These are phyloP conservation scores for Moesziomyces sp. DNA, from an alignment of 1,284 basidiomycete species.

Conservation along the genomic window DNA sequence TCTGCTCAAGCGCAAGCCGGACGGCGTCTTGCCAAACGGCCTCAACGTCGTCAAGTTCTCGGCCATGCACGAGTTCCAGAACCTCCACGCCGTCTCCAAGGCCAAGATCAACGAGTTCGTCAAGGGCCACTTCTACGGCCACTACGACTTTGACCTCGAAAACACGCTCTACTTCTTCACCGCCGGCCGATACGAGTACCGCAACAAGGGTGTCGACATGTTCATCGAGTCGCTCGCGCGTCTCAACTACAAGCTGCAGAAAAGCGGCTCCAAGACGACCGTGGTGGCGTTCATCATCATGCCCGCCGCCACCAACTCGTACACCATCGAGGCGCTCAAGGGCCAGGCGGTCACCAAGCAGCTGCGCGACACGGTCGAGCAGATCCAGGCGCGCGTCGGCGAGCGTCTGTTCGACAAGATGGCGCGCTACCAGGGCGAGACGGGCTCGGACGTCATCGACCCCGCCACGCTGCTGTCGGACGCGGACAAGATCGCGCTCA, in stretches of 20 bases:
- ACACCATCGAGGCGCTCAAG: conserved; percentile 96
- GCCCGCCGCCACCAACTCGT: conserved; percentile 94
- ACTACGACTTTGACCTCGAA: conserved; percentile 93
- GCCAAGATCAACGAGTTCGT: conserved; percentile 98
- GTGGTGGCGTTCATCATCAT: conserved; percentile 99
- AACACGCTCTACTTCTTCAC: conserved; percentile 99
- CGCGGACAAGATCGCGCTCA: conserved; percentile 94
- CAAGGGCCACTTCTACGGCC: conserved; percentile 96
- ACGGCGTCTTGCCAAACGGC: conserved; percentile 97
- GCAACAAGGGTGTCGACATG: conserved; percentile 99
- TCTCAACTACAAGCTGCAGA: conserved; percentile 83
- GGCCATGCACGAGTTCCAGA: conserved; percentile 97
- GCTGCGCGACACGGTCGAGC: conserved; percentile 86
- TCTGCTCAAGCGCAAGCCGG: conserved; percentile 91
- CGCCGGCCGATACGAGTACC: conserved; percentile 97
- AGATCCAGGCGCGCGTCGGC: conserved; percentile 92
- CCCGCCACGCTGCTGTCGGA: conserved; percentile 78
- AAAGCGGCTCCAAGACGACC: conserved; percentile 80
- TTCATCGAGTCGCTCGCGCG: conserved; percentile 92
- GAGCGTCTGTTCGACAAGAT: conserved; percentile 92
- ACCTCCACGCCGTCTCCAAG: conserved; percentile 89
- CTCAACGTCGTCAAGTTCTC: conserved; percentile 97
- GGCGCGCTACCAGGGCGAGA: conserved; percentile 81
- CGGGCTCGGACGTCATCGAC: conserved; percentile 55
- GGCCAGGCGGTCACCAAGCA: conserved; percentile 98